Conservation (phyloP, 192 early-diverging fungal genomes). For the Gaertneriomyces semiglobifer region DNA sequence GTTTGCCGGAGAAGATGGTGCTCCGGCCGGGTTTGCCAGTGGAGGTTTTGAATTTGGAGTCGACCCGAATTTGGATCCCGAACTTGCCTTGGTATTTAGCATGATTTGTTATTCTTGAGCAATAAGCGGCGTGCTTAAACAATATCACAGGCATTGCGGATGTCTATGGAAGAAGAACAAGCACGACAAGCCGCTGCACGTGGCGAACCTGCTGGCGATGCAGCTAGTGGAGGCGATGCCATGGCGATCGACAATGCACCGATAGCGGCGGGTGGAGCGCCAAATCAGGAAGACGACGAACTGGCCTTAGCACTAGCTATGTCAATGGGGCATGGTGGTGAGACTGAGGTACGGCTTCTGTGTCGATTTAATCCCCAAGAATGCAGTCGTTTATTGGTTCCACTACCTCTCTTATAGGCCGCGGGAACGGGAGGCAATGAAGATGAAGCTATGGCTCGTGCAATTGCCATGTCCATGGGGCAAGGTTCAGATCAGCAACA, state of each 20-base stretch:
- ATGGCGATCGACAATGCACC: conserved; percentile 39
- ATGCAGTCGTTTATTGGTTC: not conserved
- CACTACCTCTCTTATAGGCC: not conserved
- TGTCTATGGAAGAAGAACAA: conserved; percentile 94
- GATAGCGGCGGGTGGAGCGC: conserved; percentile 19
- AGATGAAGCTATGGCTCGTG: conserved; percentile 69
- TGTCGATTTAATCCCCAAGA: not conserved
- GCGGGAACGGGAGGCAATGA: conserved; percentile 71
- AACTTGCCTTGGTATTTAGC: conserved; percentile 71
- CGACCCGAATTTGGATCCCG: conserved; percentile 91
- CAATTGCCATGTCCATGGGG: conserved; percentile 62
- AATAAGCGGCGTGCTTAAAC: not conserved
- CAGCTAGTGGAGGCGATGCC: conserved; percentile 22
- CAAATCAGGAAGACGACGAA: conserved; percentile 55
- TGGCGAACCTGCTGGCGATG: conserved; percentile 9
- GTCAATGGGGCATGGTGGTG: conserved; percentile 51
- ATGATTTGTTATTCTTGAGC: not conserved
- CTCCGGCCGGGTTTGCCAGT: conserved; percentile 60
- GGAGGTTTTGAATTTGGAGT: conserved; percentile 90
- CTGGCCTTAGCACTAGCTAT: conserved; percentile 68
- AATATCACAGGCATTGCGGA: conserved; percentile 69
- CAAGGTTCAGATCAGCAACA: conserved; percentile 7
- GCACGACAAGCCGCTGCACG: conserved; percentile 73
- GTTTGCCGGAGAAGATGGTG: conserved; percentile 76
- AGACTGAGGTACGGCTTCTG: conserved; percentile 14